A percentile compares a stretch with the other conserved stretches of the same genome.
Conservation (phyloP, 495 filamentous ascomycete species). For the Tuber microsphaerosporum region DNA sequence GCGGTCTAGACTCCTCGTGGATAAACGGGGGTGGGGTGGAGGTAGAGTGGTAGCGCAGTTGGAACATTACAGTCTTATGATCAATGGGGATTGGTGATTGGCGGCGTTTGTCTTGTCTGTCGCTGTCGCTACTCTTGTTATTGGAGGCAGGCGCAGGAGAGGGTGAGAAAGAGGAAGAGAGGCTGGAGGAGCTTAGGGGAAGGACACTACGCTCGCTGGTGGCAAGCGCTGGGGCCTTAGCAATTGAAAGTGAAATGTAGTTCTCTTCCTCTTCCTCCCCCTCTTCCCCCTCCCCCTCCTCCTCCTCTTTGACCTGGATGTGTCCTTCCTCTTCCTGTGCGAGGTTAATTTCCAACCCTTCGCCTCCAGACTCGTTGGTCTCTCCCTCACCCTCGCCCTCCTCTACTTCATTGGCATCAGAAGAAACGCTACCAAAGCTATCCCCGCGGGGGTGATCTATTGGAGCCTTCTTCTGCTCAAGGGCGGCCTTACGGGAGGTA, state of each 20-base stretch:
- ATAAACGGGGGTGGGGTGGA: constrained; percentile 22
- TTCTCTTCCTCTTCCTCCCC: neutral
- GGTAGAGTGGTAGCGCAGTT: constrained; percentile 33
- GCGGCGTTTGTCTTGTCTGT: constrained; percentile 9
- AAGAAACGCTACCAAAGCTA: constrained; percentile 14
- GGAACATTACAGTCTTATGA: constrained; percentile 8
- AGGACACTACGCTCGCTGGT: neutral
- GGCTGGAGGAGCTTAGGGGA: neutral
- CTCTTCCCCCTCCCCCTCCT: neutral
- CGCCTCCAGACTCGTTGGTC: constrained; percentile 18
- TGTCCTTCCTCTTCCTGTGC: neutral
- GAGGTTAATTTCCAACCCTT: constrained; percentile 31
- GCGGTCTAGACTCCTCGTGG: constrained; percentile 28
- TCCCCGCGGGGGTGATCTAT: constrained; percentile 22
- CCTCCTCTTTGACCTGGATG: neutral
- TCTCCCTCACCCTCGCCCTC: constrained; percentile 7
- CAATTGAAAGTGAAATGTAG: neutral
- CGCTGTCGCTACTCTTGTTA: neutral
- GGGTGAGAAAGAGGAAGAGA: neutral
- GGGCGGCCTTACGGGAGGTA: neutral
- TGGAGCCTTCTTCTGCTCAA: constrained; percentile 8
- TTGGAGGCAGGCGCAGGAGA: neutral
- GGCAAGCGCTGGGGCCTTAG: neutral
- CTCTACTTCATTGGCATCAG: neutral
- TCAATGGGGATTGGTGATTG: constrained; percentile 16